phyloP scores from a whole-genome alignment of 2,329 filamentous ascomycete genomes.

The Talaromyces rugulosus region DNA sequence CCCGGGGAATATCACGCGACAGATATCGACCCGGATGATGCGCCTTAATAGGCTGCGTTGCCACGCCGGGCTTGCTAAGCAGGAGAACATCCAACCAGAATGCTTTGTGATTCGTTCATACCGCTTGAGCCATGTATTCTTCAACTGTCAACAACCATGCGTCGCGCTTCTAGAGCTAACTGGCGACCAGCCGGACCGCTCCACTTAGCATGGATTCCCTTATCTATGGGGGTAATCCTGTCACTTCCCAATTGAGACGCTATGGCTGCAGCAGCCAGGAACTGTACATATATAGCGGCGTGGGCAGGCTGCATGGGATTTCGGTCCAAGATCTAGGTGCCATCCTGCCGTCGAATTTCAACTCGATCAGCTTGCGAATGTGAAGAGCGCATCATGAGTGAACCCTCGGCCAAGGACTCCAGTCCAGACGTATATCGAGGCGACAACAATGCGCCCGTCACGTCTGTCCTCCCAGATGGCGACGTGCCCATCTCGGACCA shows the following conservation, averaged over 20 bases:
- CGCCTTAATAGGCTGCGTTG: not conserved
- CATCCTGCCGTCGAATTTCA: not conserved
- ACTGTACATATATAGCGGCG: not conserved
- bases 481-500: conserved; percentile 33
- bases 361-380: not conserved
- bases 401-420: conserved; percentile 10
- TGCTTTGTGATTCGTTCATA: not conserved
- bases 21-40: not conserved
- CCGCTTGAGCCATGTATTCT: not conserved
- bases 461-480: conserved; percentile 32
- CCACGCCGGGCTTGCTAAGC: not conserved
- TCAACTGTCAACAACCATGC: not conserved
- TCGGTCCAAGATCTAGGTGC: not conserved
- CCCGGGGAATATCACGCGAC: not conserved
- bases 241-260: not conserved
- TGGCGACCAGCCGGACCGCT: not conserved
- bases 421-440: conserved; percentile 15
- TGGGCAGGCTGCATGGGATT: not conserved
- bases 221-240: not conserved
- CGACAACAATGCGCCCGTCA: conserved; percentile 30
- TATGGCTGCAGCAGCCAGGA: not conserved
- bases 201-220: not conserved
- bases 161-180: conserved; percentile 1
- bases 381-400: not conserved
- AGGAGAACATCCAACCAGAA: not conserved